Conservation (phyloP, 78 protist species). For the Dictyostelium capitatum region DNA sequence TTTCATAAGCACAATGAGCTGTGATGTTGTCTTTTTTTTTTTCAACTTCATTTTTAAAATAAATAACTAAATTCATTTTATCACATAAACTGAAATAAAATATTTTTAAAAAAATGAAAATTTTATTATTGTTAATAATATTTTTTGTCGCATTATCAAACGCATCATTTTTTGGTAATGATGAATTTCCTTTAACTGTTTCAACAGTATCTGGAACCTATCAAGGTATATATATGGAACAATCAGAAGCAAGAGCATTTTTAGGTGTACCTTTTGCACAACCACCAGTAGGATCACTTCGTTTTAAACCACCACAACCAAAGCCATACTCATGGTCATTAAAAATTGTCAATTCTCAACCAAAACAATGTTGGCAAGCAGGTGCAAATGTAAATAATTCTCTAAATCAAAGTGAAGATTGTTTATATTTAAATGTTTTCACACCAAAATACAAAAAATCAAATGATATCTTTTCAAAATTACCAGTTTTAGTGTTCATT, state of each 20-base stretch:
- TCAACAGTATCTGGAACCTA: not conserved
- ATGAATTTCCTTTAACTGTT: slow-evolving; percentile 24
- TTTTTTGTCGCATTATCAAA: not conserved
- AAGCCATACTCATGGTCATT: not conserved
- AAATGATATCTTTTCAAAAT: not conserved
- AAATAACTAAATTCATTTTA: not conserved
- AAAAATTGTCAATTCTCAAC: not conserved
- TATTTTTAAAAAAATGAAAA: not conserved
- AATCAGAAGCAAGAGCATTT: slow-evolving; percentile 61
- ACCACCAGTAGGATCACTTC: slow-evolving; percentile 84
- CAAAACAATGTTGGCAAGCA: slow-evolving; percentile 48
- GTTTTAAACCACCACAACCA: slow-evolving; percentile 70
- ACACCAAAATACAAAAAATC: slow-evolving; percentile 36
- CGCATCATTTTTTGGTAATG: not conserved
- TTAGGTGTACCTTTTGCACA: slow-evolving; percentile 85
- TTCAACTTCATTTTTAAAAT: not conserved
- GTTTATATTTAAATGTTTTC: slow-evolving; percentile 83
- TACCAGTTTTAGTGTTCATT: slow-evolving; percentile 67
- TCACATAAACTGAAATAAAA: not conserved
- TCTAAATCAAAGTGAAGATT: slow-evolving; percentile 61
- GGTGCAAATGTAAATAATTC: not conserved
- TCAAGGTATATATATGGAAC: not conserved
- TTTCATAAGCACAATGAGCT: too few relatives aligned
- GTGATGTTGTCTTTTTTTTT: too few relatives aligned
- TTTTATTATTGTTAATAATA: not conserved